Percentiles rank a stretch among this genome's conserved stretches.
Conservation (phyloP, 2,329 filamentous ascomycete species). For the Ampelomyces quisqualis region DNA sequence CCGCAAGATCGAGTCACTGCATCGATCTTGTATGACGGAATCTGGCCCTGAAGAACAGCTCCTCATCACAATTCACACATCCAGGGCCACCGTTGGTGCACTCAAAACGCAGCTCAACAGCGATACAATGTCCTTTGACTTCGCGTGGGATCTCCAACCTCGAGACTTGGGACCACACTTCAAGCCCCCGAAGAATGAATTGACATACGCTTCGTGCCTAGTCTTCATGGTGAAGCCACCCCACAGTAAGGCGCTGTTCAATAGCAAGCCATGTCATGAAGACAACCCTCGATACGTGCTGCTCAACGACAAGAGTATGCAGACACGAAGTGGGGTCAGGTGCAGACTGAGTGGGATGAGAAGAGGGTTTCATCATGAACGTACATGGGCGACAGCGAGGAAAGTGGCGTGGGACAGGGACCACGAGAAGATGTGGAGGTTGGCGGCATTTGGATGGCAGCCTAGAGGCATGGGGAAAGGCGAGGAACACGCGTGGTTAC, state of each 20-base stretch:
- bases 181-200: neutral
- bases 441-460: neutral
- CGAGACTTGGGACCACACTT: neutral
- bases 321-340: neutral
- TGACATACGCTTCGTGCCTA: neutral
- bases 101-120: neutral
- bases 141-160: neutral
- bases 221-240: neutral
- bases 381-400: neutral
- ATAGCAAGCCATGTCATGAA: neutral
- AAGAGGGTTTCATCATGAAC: neutral
- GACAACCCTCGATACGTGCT: neutral
- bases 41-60: neutral
- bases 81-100: neutral
- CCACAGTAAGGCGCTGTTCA: neutral
- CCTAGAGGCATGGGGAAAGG: neutral
- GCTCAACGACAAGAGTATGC: neutral
- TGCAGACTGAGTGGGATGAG: neutral
- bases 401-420: neutral
- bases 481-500: too few relatives aligned
- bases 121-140: neutral
- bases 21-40: neutral
- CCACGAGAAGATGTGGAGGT: neutral
- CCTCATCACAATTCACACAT: neutral
- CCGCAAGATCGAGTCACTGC: neutral